Conservation (phyloP, 495 filamentous ascomycete species). For the Xylaria telfairii region DNA sequence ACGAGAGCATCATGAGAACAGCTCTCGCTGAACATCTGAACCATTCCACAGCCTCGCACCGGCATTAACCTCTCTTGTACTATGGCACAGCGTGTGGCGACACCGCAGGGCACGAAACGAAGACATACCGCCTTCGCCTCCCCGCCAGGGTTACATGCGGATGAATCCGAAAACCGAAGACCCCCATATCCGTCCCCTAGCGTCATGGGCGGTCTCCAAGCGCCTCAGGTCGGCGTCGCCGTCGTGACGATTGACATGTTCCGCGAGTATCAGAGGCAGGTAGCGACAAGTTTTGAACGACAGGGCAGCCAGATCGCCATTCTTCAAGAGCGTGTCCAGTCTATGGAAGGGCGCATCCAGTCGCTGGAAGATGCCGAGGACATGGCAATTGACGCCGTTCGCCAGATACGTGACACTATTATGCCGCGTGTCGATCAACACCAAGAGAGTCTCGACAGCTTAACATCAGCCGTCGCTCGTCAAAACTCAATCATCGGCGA, state of each 20-base stretch:
- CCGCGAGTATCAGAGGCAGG: constrained; percentile 21
- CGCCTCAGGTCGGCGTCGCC: constrained; percentile 23
- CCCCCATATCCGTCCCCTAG: constrained; percentile 19
- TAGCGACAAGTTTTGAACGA: constrained; percentile 15
- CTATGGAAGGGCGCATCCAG: constrained; percentile 18
- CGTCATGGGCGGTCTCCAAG: constrained; percentile 24
- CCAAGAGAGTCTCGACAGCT: not conserved
- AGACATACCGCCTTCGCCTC: constrained; percentile 20
- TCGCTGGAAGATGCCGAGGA: constrained; percentile 27
- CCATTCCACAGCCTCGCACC: constrained; percentile 14
- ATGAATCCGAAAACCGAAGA: constrained; percentile 19
- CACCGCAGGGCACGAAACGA: constrained; percentile 24
- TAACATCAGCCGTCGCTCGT: not conserved
- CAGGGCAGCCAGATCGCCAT: constrained; percentile 5
- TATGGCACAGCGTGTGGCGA: constrained; percentile 21
- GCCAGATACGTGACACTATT: constrained; percentile 18
- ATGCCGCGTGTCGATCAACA: constrained; percentile 17
- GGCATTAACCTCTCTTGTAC: constrained; percentile 6
- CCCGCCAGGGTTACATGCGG: constrained; percentile 21
- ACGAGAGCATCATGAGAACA: constrained; percentile 14
- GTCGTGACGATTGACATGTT: constrained; percentile 26
- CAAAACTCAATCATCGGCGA: constrained; percentile 6
- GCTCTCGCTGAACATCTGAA: not conserved
- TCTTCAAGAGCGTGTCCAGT: constrained; percentile 19
- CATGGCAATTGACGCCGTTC: constrained; percentile 27